These are phyloP conservation scores for Blepharisma stoltei DNA, from an alignment of 73 alveolate species.

Conservation along the genomic window DNA sequence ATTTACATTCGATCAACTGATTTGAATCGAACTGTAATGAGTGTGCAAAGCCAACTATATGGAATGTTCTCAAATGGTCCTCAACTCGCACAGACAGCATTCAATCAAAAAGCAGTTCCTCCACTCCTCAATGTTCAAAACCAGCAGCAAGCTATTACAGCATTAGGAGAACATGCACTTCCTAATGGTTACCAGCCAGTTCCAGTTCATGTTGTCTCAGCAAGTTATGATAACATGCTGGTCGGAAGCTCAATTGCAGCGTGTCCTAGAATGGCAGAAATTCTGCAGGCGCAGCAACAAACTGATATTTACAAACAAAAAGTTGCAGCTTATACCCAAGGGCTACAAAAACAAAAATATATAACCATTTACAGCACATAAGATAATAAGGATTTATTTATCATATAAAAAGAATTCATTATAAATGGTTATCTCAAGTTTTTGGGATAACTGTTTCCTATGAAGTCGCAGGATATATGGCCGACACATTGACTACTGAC, in stretches of 20 bases:
- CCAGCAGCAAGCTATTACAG: neutral
- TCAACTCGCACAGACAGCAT: neutral
- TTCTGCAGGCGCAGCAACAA: neutral
- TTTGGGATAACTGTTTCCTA: neutral
- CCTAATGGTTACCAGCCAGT: slow-evolving; percentile 35
- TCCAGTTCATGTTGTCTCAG: slow-evolving; percentile 29
- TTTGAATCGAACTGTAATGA: neutral
- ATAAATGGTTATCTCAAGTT: too few relatives aligned
- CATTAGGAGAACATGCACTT: slow-evolving; percentile 18
- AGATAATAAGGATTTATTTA: too few relatives aligned
- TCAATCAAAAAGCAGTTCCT: neutral
- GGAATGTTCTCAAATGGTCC: slow-evolving; percentile 20
- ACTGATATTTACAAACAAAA: neutral
- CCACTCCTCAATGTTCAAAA: slow-evolving; percentile 31
- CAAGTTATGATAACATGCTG: neutral
- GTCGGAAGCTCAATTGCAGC: neutral
- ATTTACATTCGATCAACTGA: neutral
- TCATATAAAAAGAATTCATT: too few relatives aligned
- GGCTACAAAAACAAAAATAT: neutral
- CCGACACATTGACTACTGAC: neutral
- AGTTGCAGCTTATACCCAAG: neutral
- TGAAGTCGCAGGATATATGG: slow-evolving; percentile 10
- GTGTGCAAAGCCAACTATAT: slow-evolving; percentile 6
- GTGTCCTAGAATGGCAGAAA: slow-evolving; percentile 21
- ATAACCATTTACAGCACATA: too few relatives aligned